Evolutionary conservation across 2,329 filamentous ascomycete species (phyloP), one percentile per base, ranked within the genome.

Genomic region (Cordyceps pruinosa): DNA sequence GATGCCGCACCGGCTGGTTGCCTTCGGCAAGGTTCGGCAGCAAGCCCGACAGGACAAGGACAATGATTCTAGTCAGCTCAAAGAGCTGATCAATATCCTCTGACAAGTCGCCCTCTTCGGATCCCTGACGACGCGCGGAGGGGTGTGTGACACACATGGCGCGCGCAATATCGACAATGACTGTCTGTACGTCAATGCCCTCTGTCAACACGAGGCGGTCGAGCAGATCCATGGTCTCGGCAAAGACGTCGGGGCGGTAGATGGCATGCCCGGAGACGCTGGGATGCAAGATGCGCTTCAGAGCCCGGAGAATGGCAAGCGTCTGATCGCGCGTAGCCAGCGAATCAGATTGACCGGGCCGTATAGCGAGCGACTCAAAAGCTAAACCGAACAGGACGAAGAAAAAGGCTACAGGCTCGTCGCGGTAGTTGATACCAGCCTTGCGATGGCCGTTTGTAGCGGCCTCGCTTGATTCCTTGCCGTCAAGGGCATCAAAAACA

Each of bases 51-150:
- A 99, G 79, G 2, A 97, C 93, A 9, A 99, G 78, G 17, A 97
- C 93, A 61, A 97, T 97, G 68, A 97, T 96, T 61, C 94, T 84
- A 0, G 94, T 99, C 47, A 99, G 79, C 72, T 99, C 94, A 66
- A 99, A 99, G 0, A 99, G 80, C 72, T 99, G 94, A 68, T 99
- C 94, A 61, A 99, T 96, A 68, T 99, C 94, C 66, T 99, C 94
- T 0, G 90, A 96, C 12, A 99, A 76, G 69, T 94, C 88, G 17
- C 86, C 86, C 53, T 91, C 88, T 39, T 87, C 84, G 21, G 68
- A 62, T 5, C 64, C 61, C 30, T 72, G 69, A 34, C 73, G 66
- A 61, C 89, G 84, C 3, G 94, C 93, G 2, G 92, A 95, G 2
- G 93, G 93, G 70, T 99, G 94, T 2, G 90, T 87, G 19, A 97